Evolutionary conservation across 2,329 filamentous ascomycete species (phyloP).

Genomic region (Pyricularia grisea): DNA sequence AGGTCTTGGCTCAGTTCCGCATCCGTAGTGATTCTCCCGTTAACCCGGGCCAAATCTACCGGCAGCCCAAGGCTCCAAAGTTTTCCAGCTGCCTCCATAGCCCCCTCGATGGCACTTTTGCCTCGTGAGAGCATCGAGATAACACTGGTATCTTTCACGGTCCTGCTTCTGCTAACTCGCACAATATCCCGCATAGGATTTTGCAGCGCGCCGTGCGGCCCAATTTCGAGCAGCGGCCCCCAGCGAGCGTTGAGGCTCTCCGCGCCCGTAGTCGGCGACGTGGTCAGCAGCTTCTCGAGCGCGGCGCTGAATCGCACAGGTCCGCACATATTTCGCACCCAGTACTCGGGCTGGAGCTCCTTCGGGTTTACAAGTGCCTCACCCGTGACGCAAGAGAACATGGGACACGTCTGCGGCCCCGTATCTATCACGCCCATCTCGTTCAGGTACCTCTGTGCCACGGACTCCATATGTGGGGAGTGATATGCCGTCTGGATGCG

Average conservation of each 20-base stretch:
- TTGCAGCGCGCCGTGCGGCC: slow-evolving; percentile 26
- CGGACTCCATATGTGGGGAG: slow-evolving; percentile 13
- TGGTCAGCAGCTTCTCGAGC: slow-evolving; percentile 12
- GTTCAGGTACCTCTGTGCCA: too few species aligned
- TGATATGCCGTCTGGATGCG: slow-evolving; percentile 17
- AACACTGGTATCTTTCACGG: neutral
- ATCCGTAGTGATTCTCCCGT: neutral
- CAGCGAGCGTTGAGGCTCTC: too few species aligned
- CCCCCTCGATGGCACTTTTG: neutral
- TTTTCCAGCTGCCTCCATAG: neutral
- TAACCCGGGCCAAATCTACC: neutral
- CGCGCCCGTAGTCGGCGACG: too few species aligned
- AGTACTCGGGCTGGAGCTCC: too few species aligned
- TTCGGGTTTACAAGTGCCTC: too few species aligned
- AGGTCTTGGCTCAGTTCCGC: neutral
- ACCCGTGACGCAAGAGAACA: too few species aligned
- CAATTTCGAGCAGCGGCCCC: slow-evolving; percentile 29
- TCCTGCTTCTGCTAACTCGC: slow-evolving; percentile 17
- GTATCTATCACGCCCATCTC: too few species aligned
- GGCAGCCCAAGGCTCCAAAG: neutral
- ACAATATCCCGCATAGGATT: slow-evolving; percentile 17
- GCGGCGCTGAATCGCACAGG: neutral
- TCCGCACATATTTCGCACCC: neutral
- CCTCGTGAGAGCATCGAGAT: neutral
- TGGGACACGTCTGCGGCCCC: too few species aligned